Base-by-base conservation (phyloP, 331 rosid genomes). In the Quercus phellos region DNA sequence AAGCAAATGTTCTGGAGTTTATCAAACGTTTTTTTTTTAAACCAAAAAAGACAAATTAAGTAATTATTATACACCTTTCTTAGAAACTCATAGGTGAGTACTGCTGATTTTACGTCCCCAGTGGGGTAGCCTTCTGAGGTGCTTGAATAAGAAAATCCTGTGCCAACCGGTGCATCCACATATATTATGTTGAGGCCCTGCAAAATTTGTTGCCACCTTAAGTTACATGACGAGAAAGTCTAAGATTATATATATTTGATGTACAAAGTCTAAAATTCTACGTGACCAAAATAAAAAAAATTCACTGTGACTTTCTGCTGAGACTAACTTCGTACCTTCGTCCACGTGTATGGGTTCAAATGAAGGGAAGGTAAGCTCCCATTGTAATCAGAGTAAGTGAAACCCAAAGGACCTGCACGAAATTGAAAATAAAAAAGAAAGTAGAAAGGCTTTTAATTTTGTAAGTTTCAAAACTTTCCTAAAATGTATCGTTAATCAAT, bases 331-430 rank as follows among this genome's bases (percentile, higher is more conserved):
- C 54, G 77, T 5, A 75, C 73, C 43, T 79, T 11, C 1, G 83
- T 51, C 90, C 88, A 84, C 0, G 77, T 38, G 69, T 87, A 78
- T 24, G 86, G 85, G 73, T 87, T 87, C 76, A 84, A 59, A 68
- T 77, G 58, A 35, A 87, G 86, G 9, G 64, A 77, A 1, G 88
- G 90, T 54, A 84, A 51, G 27, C 38, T 34, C 51, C 81, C 90
- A 43, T 51, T 70, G 24, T 56, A 74, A 38, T 70, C 70, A 3
- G 75, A 26, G 51, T 16, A 21, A 6, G 72, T 81, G 78, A 87
- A 68, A 66, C 0, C n/a, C 70, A 87, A 19, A 51, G 90, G 90
- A 4, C 90, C 90, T 87, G 56, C 38, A 84, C 69, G 18, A 16
- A 38, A 54, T 61, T 27, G 26, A 55, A 16, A 19, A 26, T 1